Conservation (phyloP, 257 asterid genomes). For the Solanum sitiens region DNA sequence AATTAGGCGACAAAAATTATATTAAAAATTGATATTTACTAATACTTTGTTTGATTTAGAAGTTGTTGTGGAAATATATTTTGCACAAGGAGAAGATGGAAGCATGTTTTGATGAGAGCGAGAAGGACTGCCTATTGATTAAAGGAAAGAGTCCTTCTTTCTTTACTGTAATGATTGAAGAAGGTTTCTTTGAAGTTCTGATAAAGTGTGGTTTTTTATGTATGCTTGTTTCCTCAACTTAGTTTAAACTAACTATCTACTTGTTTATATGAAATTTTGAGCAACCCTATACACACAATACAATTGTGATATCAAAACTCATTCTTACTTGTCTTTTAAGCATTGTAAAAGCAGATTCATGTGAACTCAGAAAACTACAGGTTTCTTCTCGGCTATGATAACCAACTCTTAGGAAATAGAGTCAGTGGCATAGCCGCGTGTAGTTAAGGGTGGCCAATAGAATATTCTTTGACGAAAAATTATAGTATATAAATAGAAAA, state of each 20-base stretch:
- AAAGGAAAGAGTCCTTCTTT: slow-evolving; percentile 4
- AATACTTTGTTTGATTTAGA: background rate
- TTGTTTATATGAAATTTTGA: background rate
- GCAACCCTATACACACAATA: background rate
- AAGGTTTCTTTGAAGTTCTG: background rate
- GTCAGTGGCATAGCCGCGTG: background rate
- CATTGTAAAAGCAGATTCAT: background rate
- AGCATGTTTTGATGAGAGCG: background rate
- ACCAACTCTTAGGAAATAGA: background rate
- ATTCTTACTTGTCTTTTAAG: no score
- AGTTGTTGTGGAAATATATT: background rate
- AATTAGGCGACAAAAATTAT: no score
- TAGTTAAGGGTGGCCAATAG: background rate
- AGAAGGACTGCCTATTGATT: background rate
- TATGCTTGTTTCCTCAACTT: background rate
- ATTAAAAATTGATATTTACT: background rate
- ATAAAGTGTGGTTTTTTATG: background rate
- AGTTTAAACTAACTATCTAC: no score
- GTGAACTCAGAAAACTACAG: background rate
- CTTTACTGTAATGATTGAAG: slow-evolving; percentile 9
- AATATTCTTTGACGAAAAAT: background rate
- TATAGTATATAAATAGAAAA: no score
- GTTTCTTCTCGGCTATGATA: background rate
- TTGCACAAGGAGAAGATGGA: background rate
- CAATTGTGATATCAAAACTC: background rate